Base-by-base conservation (phyloP, 306 rosid genomes). In the Trifolium pratense region DNA sequence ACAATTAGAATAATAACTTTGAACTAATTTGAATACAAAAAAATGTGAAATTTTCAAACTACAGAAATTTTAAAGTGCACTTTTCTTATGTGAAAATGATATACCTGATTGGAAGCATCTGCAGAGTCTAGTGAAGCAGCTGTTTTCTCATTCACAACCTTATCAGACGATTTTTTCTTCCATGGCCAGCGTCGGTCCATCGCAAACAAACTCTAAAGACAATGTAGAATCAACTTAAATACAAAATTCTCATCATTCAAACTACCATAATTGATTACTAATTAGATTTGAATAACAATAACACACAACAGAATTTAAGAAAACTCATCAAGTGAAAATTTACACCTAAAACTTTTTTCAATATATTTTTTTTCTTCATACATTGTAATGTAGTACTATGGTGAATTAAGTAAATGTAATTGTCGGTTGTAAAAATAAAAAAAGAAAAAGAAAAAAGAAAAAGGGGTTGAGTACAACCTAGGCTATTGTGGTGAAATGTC, bases 161-260 rank as follows among this genome's bases (percentile, higher is more conserved):
- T 94, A 62, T 91, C 99, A 1, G 99, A 87, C 42, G 93, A 87
- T 66, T 95, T 95, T 79, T 95, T 95, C 97, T 95, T 95, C 99
- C 99, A 95, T 1, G 99, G 99, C 99, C 99, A 95, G 52, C 99
- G 87, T 26, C 96, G 88, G 68, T 94, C 99, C 99, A 95, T 95
- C 31, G 70, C 75, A 80, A 66, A 78, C 78, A 84, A 71, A 12
- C 49, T 63, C 49, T 37, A 63, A 36, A 37, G 16, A 37, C 26
- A 2, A 60, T 12, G 18, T 37, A 17, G 45, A n/a, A 61, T n/a
- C 21, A 61, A 32, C 13, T 58, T 75, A 52, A 66, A 57, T n/a
- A 36, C 73, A 61, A 61, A 78, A 66, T 66, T 77, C 60, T 57
- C 32, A 46, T 20, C 7, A 7, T 32, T 62, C 25, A 57, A 53